phyloP scores from a whole-genome alignment of 2,329 filamentous ascomycete genomes.

The Pseudogymnoascus sp. region DNA sequence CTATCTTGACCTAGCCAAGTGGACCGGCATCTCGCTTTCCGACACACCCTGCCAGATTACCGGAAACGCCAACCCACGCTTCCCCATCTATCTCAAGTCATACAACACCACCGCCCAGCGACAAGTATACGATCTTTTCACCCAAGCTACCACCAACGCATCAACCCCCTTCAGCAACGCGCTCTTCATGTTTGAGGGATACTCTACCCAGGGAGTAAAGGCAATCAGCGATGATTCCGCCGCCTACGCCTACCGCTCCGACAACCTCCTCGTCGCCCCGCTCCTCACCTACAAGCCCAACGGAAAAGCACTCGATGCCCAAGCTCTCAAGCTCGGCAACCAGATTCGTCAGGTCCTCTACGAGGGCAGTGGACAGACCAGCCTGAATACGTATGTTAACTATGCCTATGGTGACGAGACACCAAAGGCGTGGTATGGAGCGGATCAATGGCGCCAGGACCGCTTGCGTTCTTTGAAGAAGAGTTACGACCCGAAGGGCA shows the following conservation, averaged over 20 bases:
- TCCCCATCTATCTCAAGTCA: conserved; percentile 20
- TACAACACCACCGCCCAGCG: conserved; percentile 18
- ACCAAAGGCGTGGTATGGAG: conserved; percentile 38
- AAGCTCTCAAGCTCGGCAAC: conserved; percentile 33
- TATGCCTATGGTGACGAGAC: conserved; percentile 45
- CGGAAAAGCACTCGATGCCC: conserved; percentile 27
- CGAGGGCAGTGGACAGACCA: conserved; percentile 27
- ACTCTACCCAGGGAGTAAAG: conserved; percentile 40
- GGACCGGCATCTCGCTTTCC: conserved; percentile 37
- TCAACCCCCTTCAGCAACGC: conserved; percentile 30
- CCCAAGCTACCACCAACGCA: conserved; percentile 20
- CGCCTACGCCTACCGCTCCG: conserved; percentile 40
- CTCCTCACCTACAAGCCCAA: conserved; percentile 33
- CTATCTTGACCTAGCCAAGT: conserved; percentile 39
- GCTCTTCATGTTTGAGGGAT: conserved; percentile 51
- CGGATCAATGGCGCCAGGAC: conserved; percentile 41
- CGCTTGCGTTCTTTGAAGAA: conserved; percentile 40
- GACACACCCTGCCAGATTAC: conserved; percentile 27
- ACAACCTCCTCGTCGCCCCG: conserved; percentile 37
- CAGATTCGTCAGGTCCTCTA: conserved; percentile 33
- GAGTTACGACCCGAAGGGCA: conserved; percentile 40
- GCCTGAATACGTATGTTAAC: conserved; percentile 41
- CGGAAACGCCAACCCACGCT: conserved; percentile 17
- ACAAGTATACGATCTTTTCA: conserved; percentile 30
- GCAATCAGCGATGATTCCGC: conserved; percentile 30